These are phyloP conservation scores for Botrytis tulipae DNA, from an alignment of 2,329 filamentous ascomycete genomes.

Conservation along the genomic window DNA sequence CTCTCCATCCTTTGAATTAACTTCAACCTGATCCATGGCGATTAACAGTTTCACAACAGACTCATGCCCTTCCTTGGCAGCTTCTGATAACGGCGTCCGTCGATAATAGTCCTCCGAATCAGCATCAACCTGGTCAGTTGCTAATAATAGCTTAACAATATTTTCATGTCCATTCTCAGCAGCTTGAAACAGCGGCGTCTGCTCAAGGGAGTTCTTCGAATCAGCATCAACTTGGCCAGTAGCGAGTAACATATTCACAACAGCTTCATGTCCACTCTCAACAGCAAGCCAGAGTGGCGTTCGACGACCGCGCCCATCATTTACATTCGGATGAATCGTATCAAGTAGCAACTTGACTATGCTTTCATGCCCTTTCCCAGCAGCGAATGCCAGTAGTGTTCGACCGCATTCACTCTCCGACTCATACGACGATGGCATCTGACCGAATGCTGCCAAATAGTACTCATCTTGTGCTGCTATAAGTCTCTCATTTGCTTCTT, in stretches of 20 bases:
- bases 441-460: no score
- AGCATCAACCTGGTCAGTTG: no score
- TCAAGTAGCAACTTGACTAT: background rate
- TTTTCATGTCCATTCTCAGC: background rate
- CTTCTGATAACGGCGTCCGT: no score
- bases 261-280: background rate
- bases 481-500: background rate
- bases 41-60: no score
- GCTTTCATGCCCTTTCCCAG: no score
- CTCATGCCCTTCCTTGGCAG: no score
- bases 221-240: background rate
- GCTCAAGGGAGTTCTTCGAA: background rate
- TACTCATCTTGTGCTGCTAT: no score
- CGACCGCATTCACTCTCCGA: rapidly evolving
- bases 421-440: rapidly evolving
- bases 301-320: rapidly evolving
- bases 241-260: background rate
- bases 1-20: rapidly evolving
- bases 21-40: no score
- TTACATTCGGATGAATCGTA: rapidly evolving
- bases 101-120: no score
- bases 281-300: background rate
- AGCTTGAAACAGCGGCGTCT: rapidly evolving
- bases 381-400: background rate
- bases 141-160: no score